phyloP scores from a whole-genome alignment of 2,329 filamentous ascomycete genomes.

The Tolypocladium cylindrosporum region DNA sequence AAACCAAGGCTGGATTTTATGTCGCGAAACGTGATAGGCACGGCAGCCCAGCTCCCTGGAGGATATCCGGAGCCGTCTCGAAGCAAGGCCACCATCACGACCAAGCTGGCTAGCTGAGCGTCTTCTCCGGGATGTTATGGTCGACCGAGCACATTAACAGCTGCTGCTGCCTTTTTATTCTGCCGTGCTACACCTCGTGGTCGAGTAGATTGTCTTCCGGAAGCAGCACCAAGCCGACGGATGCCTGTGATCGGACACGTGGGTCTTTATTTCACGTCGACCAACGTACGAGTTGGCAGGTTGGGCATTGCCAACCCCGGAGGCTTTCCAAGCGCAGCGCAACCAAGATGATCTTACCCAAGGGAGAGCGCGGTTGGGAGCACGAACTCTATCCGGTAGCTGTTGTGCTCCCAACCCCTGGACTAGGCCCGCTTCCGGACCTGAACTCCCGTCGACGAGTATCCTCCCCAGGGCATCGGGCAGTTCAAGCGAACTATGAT shows the following conservation, averaged over 20 bases:
- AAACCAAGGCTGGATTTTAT: neutral
- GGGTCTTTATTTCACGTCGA: neutral
- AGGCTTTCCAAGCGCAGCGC: neutral
- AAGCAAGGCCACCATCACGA: neutral
- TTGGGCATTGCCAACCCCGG: neutral
- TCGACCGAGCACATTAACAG: neutral
- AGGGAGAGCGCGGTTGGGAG: neutral
- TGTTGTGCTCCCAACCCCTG: neutral
- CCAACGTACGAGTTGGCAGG: neutral
- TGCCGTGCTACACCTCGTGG: neutral
- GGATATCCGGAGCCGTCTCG: neutral
- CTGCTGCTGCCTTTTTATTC: neutral
- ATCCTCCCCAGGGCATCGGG: neutral
- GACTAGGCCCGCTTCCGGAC: neutral
- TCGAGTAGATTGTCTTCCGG: neutral
- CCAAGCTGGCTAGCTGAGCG: neutral
- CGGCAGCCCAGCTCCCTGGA: neutral
- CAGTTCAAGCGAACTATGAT: neutral
- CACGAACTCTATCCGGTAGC: neutral
- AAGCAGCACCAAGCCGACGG: neutral
- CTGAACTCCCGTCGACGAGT: neutral
- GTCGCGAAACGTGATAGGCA: neutral
- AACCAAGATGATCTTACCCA: neutral
- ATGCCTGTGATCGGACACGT: neutral
- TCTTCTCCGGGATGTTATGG: neutral